A percentile compares a stretch with the other conserved stretches of the same genome.
Evolutionary conservation across 495 filamentous ascomycete genomes (phyloP).

Genomic region (Chaetomium fimeti): DNA sequence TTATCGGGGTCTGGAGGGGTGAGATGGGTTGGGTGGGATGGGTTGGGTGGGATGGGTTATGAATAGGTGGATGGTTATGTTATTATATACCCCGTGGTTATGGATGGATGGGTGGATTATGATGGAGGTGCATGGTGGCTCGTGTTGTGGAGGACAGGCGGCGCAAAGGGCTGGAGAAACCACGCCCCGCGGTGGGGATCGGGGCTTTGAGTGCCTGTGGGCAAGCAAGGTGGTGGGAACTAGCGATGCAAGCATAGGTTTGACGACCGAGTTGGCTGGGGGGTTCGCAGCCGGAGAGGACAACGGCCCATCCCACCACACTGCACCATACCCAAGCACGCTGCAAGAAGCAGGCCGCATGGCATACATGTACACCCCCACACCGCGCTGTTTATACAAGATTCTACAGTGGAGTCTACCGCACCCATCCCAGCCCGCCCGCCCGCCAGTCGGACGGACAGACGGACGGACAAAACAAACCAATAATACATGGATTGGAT

Average conservation of each 20-base stretch:
- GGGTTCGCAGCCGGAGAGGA: too few relatives aligned
- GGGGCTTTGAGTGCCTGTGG: too few relatives aligned
- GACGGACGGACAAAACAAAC: neutral
- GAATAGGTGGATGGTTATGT: neutral
- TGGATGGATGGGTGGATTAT: too few relatives aligned
- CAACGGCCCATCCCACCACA: neutral
- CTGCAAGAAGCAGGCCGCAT: neutral
- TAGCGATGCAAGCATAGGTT: too few relatives aligned
- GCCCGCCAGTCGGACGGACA: neutral
- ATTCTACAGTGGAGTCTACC: slow-evolving; percentile 6
- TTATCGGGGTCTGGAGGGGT: too few relatives aligned
- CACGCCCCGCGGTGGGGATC: too few relatives aligned
- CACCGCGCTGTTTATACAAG: neutral
- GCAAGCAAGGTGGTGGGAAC: too few relatives aligned
- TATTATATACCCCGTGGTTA: neutral
- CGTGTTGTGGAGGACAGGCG: too few relatives aligned
- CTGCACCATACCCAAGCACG: neutral
- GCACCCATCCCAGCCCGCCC: neutral
- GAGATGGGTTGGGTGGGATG: too few relatives aligned
- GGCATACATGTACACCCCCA: neutral
- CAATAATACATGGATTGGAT: slow-evolving; percentile 6
- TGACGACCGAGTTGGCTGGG: too few relatives aligned
- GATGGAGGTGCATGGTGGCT: too few relatives aligned
- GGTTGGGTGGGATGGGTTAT: neutral
- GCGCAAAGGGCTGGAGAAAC: too few relatives aligned